phyloP scores from a whole-genome alignment of 139 green algal genomes.

The Chlamydomonas sp. region DNA sequence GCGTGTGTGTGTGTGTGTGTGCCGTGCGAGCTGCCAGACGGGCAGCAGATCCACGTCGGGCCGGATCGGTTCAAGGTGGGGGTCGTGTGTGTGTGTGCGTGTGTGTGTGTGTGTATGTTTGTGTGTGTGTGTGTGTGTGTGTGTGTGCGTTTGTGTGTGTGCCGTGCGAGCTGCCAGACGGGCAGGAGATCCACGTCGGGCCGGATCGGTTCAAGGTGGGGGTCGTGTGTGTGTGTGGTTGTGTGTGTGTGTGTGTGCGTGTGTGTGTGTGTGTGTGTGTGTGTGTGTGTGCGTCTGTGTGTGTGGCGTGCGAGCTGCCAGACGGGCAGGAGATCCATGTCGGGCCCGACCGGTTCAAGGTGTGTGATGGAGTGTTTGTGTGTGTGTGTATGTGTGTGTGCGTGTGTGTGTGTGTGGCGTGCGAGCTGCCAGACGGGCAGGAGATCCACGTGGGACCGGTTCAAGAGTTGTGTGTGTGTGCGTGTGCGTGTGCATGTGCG shows the following conservation, averaged over 20 bases:
- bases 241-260: conserved; percentile 1
- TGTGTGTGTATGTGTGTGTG: too few species aligned
- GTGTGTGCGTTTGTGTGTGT: neutral
- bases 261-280: too few species aligned
- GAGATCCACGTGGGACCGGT: too few species aligned
- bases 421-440: too few species aligned
- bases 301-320: conserved; percentile 78
- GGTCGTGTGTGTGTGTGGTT: neutral
- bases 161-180: too few species aligned
- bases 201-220: neutral
- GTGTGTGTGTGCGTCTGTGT: too few species aligned
- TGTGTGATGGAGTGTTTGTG: conserved; percentile 28
- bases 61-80: conserved; percentile 38
- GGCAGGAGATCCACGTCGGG: too few species aligned
- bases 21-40: conserved; percentile 66
- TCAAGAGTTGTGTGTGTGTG: neutral
- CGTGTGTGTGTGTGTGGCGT: too few species aligned
- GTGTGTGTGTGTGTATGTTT: neutral
- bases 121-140: neutral
- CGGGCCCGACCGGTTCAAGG: conserved; percentile 53
- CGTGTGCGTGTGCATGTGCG: neutral
- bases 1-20: too few species aligned
- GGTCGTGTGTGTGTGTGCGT: neutral
- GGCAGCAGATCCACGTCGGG: conserved; percentile 66
- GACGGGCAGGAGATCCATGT: conserved; percentile 66